phyloP scores from a whole-genome alignment of 2,329 filamentous ascomycete genomes.

The Chrysoporthe puriensis region DNA sequence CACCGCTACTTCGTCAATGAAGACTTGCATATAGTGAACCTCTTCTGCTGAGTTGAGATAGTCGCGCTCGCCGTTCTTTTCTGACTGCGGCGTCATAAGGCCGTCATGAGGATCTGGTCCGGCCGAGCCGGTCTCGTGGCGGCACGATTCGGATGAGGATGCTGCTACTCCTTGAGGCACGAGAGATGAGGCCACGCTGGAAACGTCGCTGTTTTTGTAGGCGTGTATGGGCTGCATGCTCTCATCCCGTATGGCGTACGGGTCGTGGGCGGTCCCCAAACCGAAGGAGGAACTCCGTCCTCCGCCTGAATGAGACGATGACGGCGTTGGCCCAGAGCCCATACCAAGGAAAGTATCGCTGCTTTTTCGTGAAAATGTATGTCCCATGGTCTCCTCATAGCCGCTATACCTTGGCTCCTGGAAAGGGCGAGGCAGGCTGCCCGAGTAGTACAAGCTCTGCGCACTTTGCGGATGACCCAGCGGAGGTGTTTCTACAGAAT shows the following conservation, averaged over 20 bases:
- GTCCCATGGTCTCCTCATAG: conserved; percentile 24
- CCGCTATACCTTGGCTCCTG: conserved; percentile 21
- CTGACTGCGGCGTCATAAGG: conserved; percentile 46
- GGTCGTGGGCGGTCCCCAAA: conserved; percentile 27
- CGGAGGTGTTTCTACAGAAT: conserved; percentile 7
- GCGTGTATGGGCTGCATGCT: conserved; percentile 32
- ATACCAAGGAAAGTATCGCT: conserved; percentile 21
- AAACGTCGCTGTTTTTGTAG: conserved; percentile 43
- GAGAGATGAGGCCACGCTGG: conserved; percentile 44
- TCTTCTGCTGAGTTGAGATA: conserved; percentile 77
- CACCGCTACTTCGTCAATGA: conserved; percentile 84
- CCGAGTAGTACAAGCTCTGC: conserved; percentile 22
- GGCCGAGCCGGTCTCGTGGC: conserved; percentile 36
- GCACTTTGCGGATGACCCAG: conserved; percentile 7
- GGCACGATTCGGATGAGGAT: conserved; percentile 34
- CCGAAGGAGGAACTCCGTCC: conserved; percentile 29
- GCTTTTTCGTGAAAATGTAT: conserved; percentile 21
- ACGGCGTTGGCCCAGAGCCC: conserved; percentile 30
- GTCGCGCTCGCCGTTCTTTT: conserved; percentile 52
- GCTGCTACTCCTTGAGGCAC: conserved; percentile 41
- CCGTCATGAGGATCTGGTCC: conserved; percentile 42
- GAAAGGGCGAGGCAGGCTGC: conserved; percentile 5
- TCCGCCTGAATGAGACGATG: conserved; percentile 32
- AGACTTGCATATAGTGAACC: conserved; percentile 87
- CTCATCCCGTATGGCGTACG: conserved; percentile 33